Percentiles rank a stretch among this genome's conserved stretches.
phyloP scores from a whole-genome alignment of 306 rosid genomes.

The Vicia villosa region DNA sequence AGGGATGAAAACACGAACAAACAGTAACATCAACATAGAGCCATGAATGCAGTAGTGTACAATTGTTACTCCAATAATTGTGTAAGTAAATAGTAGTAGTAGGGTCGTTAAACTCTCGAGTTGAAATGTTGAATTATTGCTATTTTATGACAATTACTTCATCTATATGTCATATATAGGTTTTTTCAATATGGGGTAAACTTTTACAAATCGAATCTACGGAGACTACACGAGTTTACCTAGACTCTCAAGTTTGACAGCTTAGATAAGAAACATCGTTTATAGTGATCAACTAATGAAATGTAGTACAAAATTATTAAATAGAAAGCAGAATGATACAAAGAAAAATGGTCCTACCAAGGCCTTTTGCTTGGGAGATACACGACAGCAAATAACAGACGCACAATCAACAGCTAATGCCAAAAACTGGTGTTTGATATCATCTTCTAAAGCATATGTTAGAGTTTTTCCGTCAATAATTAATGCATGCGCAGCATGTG shows the following conservation, averaged over 20 bases:
- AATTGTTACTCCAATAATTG: conserved; percentile 25
- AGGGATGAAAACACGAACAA: conserved; percentile 24
- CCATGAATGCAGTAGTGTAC: conserved; percentile 13
- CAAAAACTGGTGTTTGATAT: conserved; percentile 80
- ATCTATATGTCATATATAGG: background rate
- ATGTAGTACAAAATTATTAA: conserved; percentile 21
- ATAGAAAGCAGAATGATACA: conserved; percentile 16
- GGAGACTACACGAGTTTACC: background rate
- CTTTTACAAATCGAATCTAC: background rate
- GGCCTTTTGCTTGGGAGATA: conserved; percentile 98
- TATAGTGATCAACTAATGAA: conserved; percentile 31
- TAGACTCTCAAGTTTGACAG: background rate
- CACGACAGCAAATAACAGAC: conserved; percentile 95
- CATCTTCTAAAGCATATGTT: conserved; percentile 76
- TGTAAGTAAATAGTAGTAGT: background rate
- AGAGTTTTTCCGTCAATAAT: conserved; percentile 96
- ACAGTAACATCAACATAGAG: conserved; percentile 26
- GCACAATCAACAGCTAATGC: conserved; percentile 94
- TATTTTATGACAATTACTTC: background rate
- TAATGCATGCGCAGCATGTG: conserved; percentile 96
- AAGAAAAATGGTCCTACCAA: conserved; percentile 59
- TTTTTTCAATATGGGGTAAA: background rate
- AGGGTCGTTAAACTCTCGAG: background rate
- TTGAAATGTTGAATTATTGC: background rate
- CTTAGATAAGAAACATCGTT: conserved; percentile 6